phyloP scores from a whole-genome alignment of 2,329 filamentous ascomycete species.

The Pseudogymnoascus sp. region DNA sequence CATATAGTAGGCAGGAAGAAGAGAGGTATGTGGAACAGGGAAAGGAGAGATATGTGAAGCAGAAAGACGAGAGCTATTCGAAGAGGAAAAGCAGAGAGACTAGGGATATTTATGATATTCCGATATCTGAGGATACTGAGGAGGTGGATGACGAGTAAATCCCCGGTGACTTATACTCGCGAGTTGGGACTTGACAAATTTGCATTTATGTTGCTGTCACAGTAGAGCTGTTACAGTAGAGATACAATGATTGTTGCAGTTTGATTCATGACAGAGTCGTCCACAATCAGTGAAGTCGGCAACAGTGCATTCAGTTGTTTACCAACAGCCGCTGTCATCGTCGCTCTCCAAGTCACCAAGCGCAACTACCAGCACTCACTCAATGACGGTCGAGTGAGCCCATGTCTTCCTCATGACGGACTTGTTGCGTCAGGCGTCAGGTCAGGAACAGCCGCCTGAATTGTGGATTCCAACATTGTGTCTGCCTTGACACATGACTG shows the following conservation, averaged over 20 bases:
- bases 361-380: not conserved
- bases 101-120: conserved; percentile 1
- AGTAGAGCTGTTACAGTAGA: not conserved
- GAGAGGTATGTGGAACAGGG: not conserved
- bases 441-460: conserved; percentile 2
- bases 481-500: conserved; percentile 3
- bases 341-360: not conserved
- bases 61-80: not conserved
- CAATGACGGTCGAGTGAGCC: not conserved
- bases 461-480: not conserved
- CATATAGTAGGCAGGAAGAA: not conserved
- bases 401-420: not conserved
- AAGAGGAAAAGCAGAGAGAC: not conserved
- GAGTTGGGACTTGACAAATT: not conserved
- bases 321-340: not conserved
- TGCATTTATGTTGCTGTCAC: not conserved
- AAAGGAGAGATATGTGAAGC: not conserved
- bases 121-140: not conserved
- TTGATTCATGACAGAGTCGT: not conserved
- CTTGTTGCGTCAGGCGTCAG: conserved; percentile 1
- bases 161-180: not conserved
- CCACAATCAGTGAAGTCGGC: not conserved
- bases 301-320: not conserved
- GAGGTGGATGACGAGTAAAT: not conserved
- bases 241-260: not conserved